Evolutionary conservation across 2,329 filamentous ascomycete species (phyloP).

Genomic region (Xylaria sp.): DNA sequence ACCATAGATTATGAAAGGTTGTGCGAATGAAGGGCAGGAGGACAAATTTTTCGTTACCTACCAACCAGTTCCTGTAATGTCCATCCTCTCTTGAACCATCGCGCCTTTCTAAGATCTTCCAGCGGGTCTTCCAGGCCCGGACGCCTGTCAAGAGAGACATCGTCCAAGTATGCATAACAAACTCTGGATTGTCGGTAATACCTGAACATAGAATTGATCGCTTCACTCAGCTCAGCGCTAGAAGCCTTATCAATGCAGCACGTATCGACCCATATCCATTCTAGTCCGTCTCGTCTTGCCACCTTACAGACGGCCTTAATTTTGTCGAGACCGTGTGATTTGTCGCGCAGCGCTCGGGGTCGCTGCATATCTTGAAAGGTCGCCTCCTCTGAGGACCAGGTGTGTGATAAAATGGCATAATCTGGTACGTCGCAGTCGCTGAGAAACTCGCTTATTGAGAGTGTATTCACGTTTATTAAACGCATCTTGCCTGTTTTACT

Average conservation of each 20-base stretch:
- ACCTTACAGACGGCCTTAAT: not conserved
- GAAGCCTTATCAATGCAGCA: not conserved
- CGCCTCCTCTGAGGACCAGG: not conserved
- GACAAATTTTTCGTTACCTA: no score
- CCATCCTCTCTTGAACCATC: not conserved
- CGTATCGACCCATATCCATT: not conserved
- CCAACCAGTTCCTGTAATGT: not conserved
- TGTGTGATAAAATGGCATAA: not conserved
- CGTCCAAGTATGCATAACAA: not conserved
- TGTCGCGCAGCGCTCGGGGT: not conserved
- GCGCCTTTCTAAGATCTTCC: not conserved
- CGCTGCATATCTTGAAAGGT: not conserved
- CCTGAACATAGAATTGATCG: not conserved
- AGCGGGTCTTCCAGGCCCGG: not conserved
- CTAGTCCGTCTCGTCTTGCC: not conserved
- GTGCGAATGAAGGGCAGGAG: no score
- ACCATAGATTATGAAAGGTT: not conserved
- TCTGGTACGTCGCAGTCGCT: not conserved
- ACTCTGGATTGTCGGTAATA: not conserved
- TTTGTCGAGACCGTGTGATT: not conserved
- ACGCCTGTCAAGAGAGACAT: not conserved
- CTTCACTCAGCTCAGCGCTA: not conserved
- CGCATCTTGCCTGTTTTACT: not conserved
- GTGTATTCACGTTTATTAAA: not conserved
- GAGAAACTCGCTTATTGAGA: not conserved